Conservation (phyloP, 768 basidiomycete genomes). For the Tulasnella sp. region DNA sequence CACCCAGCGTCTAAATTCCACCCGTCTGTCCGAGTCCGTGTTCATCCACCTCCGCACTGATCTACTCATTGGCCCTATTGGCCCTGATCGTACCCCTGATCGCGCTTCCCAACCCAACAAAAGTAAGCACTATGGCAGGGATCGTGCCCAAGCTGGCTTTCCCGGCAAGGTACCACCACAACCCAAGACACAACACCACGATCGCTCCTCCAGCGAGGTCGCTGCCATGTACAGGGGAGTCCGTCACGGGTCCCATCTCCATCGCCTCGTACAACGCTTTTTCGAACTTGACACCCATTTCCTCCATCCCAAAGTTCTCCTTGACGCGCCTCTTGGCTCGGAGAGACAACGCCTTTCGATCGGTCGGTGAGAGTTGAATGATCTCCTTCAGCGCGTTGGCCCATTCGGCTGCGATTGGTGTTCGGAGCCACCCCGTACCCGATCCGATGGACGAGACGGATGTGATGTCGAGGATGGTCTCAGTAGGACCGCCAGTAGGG, state of each 20-base stretch:
- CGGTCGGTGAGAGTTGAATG: constrained; percentile 24
- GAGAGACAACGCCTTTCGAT: constrained; percentile 38
- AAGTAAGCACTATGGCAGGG: no score
- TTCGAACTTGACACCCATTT: constrained; percentile 56
- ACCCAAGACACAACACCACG: not conserved
- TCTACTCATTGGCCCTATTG: no score
- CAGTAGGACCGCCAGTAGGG: constrained; percentile 79
- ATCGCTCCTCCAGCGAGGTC: not conserved
- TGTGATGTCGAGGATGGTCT: constrained; percentile 52
- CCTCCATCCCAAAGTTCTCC: constrained; percentile 61
- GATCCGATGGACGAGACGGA: constrained; percentile 24
- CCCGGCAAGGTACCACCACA: not conserved
- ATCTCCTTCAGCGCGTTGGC: constrained; percentile 54
- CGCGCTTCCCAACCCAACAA: no score
- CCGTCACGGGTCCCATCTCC: constrained; percentile 40
- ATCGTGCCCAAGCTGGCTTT: no score
- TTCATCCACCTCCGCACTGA: no score
- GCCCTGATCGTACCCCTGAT: no score
- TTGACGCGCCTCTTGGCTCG: constrained; percentile 52
- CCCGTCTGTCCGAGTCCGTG: no score
- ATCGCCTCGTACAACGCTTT: constrained; percentile 42
- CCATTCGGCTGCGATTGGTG: constrained; percentile 57
- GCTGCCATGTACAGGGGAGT: not conserved
- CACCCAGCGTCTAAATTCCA: no score
- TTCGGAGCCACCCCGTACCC: constrained; percentile 69